Evolutionary conservation across 768 basidiomycete genomes (phyloP).

Genomic region (Boletus pseudopeckii): DNA sequence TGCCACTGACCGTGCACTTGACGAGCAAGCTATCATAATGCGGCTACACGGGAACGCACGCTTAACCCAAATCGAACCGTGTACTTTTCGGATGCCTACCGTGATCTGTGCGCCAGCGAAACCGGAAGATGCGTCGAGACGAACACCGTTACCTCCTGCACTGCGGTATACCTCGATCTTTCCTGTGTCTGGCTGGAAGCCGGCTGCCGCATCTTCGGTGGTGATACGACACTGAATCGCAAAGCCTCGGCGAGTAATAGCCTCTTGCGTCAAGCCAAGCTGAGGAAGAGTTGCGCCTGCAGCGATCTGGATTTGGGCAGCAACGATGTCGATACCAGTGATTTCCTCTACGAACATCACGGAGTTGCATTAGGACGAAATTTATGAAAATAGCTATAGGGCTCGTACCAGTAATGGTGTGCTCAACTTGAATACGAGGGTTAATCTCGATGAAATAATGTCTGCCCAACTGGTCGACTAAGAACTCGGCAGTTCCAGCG

Average conservation of each 20-base stretch:
- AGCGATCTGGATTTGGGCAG: conserved; percentile 99
- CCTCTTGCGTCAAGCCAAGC: conserved; percentile 93
- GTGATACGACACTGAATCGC: conserved; percentile 99
- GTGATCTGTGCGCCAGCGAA: conserved; percentile 99
- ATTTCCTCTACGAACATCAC: conserved; percentile 81
- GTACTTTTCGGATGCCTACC: conserved; percentile 40
- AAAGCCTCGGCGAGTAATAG: conserved; percentile 92
- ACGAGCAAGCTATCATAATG: conserved; percentile 98
- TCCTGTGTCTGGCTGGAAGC: conserved; percentile 97
- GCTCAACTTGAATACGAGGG: conserved; percentile 99
- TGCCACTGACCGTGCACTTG: conserved; percentile 93
- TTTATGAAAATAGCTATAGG: neutral
- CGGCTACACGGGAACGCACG: conserved; percentile 48
- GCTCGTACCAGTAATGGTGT: conserved; percentile 88
- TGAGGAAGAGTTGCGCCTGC: conserved; percentile 95
- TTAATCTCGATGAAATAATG: conserved; percentile 99
- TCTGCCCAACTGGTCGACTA: conserved; percentile 93
- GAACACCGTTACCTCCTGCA: conserved; percentile 97
- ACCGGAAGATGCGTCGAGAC: conserved; percentile 93
- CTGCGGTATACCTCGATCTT: conserved; percentile 99
- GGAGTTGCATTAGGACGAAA: neutral
- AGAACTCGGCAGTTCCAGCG: conserved; percentile 97
- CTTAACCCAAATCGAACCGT: conserved; percentile 3
- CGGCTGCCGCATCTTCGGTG: conserved; percentile 89
- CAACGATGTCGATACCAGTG: conserved; percentile 98